Percentiles rank a stretch among this genome's conserved stretches.
phyloP scores from a whole-genome alignment of 805 yeast species.

The Pichia deserticola region DNA sequence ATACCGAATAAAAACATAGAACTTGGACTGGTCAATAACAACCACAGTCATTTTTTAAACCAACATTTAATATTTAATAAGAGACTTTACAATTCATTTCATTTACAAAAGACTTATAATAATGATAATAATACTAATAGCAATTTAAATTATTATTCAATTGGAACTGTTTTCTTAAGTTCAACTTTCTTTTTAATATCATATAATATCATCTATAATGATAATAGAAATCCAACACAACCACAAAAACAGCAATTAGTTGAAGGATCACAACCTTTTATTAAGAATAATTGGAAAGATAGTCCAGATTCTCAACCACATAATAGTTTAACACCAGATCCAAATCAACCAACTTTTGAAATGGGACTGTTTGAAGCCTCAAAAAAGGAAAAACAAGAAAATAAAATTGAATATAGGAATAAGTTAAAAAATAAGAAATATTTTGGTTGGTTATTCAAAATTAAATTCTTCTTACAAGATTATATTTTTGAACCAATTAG shows the following conservation, averaged over 20 bases:
- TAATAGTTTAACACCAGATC: slow-evolving; percentile 38
- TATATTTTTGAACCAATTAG: slow-evolving; percentile 60
- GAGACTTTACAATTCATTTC: too few relatives aligned
- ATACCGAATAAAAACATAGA: too few relatives aligned
- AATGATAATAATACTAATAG: too few relatives aligned
- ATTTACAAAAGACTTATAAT: too few relatives aligned
- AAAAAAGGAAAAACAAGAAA: slow-evolving; percentile 42
- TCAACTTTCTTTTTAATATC: too few relatives aligned
- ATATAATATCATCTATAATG: neutral
- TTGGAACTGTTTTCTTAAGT: too few relatives aligned
- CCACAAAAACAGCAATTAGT: neutral
- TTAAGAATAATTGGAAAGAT: slow-evolving; percentile 9
- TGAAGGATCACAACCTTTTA: slow-evolving; percentile 11
- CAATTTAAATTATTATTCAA: too few relatives aligned
- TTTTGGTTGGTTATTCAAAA: slow-evolving; percentile 29
- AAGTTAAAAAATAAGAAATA: slow-evolving; percentile 14
- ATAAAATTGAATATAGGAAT: slow-evolving; percentile 30
- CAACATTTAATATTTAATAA: too few relatives aligned
- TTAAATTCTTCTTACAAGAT: slow-evolving; percentile 42
- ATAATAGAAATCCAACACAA: neutral
- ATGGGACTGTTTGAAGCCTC: slow-evolving; percentile 57
- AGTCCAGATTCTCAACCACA: slow-evolving; percentile 7
- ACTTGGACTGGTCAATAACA: too few relatives aligned
- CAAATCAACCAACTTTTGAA: slow-evolving; percentile 58
- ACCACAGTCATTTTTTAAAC: too few relatives aligned